Evolutionary conservation across 2,329 filamentous ascomycete genomes (phyloP).

Genomic region (Bisporella sp.): DNA sequence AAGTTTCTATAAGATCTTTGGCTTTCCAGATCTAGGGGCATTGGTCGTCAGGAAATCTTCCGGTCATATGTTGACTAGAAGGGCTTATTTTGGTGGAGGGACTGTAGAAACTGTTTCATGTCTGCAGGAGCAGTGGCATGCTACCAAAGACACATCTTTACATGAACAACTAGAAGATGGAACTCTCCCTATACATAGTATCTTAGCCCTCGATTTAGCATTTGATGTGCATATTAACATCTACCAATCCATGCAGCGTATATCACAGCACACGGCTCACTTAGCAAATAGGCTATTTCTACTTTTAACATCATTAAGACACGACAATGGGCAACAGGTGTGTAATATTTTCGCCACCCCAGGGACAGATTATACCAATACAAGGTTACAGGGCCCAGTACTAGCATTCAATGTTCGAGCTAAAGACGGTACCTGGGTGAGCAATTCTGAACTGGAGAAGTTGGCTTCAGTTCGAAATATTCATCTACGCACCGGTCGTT

Average conservation of each 20-base stretch:
- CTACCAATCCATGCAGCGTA: conserved; percentile 60
- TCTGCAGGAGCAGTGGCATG: conserved; percentile 65
- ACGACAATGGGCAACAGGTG: conserved; percentile 47
- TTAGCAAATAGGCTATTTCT: conserved; percentile 49
- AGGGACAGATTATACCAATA: conserved; percentile 20
- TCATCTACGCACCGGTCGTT: conserved; percentile 74
- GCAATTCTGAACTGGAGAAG: conserved; percentile 78
- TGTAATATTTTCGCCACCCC: conserved; percentile 17
- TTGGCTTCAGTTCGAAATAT: conserved; percentile 72
- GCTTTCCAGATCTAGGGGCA: conserved; percentile 83
- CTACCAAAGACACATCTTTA: conserved; percentile 66
- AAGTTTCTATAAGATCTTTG: conserved; percentile 94
- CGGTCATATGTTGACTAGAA: conserved; percentile 52
- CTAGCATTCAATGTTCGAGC: conserved; percentile 75
- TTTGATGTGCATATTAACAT: conserved; percentile 61
- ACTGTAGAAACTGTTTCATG: conserved; percentile 85
- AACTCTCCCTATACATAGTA: conserved; percentile 82
- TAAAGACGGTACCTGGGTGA: conserved; percentile 62
- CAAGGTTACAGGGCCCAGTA: conserved; percentile 53
- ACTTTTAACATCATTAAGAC: conserved; percentile 26
- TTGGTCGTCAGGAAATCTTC: conserved; percentile 71
- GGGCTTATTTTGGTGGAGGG: conserved; percentile 85
- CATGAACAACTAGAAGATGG: conserved; percentile 86
- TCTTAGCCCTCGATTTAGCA: conserved; percentile 72
- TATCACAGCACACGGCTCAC: conserved; percentile 64